phyloP scores from a whole-genome alignment of 768 basidiomycete genomes.

The Neoboletus brunneissimus region DNA sequence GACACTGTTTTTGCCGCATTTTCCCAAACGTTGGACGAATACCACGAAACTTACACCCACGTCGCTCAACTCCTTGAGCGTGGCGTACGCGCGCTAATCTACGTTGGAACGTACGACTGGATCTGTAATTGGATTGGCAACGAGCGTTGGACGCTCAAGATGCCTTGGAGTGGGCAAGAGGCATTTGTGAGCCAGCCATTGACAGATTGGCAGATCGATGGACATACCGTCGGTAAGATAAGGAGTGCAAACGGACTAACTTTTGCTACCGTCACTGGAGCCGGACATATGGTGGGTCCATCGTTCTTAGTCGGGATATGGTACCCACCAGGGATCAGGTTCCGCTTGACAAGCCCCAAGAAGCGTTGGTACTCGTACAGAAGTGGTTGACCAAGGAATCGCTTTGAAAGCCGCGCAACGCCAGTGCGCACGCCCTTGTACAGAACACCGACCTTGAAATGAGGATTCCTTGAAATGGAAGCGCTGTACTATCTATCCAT shows the following conservation, averaged over 20 bases:
- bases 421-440: neutral
- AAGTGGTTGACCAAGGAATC: conserved; percentile 38
- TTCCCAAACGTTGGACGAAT: conserved; percentile 37
- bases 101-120: conserved; percentile 71
- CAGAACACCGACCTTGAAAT: neutral
- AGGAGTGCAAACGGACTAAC: conserved; percentile 56
- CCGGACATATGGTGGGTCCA: conserved; percentile 65
- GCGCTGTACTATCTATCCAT: neutral
- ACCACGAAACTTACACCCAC: conserved; percentile 29
- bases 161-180: conserved; percentile 63
- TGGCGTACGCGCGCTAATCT: conserved; percentile 65
- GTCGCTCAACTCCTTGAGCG: conserved; percentile 58
- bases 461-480: neutral
- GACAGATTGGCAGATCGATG: conserved; percentile 55
- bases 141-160: conserved; percentile 64
- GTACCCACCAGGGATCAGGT: conserved; percentile 31
- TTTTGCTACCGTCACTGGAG: conserved; percentile 57
- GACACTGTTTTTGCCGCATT: conserved; percentile 48
- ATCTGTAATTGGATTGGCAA: conserved; percentile 76
- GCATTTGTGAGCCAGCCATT: conserved; percentile 46
- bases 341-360: conserved; percentile 57
- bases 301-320: neutral
- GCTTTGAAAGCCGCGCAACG: conserved; percentile 2
- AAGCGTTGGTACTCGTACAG: conserved; percentile 46
- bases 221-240: conserved; percentile 46